Percentiles rank a stretch among this genome's conserved stretches.
These are phyloP conservation scores for Fragaria iinumae DNA, from an alignment of 306 rosid species.

Conservation along the genomic window DNA sequence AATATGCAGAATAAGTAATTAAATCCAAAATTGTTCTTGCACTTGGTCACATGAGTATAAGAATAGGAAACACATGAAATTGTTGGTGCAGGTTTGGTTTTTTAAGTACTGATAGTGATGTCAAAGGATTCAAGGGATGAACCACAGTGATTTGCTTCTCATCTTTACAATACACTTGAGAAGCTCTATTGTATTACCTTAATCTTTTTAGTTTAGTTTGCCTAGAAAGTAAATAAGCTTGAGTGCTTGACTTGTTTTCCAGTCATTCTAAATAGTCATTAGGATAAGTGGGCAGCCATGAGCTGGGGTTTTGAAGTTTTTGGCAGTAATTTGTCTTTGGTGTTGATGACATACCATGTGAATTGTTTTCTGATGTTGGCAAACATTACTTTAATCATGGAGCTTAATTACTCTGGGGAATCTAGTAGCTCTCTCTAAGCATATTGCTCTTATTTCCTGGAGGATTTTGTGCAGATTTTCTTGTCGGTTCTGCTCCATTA, in stretches of 20 bases:
- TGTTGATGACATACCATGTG: constrained; percentile 22
- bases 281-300: neutral
- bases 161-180: neutral
- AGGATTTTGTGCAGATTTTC: constrained; percentile 18
- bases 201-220: neutral
- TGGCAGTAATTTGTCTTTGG: constrained; percentile 13
- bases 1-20: neutral
- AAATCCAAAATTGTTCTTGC: neutral
- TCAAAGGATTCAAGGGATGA: neutral
- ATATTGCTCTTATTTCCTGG: neutral
- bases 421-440: neutral
- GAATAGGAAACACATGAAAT: neutral
- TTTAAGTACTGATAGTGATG: neutral
- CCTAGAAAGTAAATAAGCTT: neutral
- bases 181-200: neutral
- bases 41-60: neutral
- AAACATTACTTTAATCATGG: constrained; percentile 9
- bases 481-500: constrained; percentile 12
- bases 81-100: neutral
- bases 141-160: neutral
- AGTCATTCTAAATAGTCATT: neutral
- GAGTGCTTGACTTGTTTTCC: constrained; percentile 6
- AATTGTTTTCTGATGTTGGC: constrained; percentile 4
- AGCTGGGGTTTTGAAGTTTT: neutral
- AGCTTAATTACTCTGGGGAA: neutral